These are phyloP conservation scores for Simmondsia chinensis DNA, from an alignment of 148 eudicot genomes.

Conservation along the genomic window DNA sequence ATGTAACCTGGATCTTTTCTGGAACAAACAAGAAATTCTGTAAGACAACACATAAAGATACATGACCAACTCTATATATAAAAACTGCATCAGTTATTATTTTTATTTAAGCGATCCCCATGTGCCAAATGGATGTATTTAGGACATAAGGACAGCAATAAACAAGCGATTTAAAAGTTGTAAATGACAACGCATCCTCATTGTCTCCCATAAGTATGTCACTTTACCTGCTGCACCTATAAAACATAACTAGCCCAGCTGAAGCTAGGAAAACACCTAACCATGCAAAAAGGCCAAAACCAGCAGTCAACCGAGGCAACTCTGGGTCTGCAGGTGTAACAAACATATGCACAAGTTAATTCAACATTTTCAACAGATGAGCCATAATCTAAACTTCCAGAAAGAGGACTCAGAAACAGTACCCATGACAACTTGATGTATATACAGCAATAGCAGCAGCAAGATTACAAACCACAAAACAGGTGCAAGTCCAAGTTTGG, in stretches of 20 bases:
- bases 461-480: conserved; percentile 66
- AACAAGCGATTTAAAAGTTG: too few relatives aligned
- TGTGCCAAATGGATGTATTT: too few relatives aligned
- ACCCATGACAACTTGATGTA: conserved; percentile 78
- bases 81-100: not conserved
- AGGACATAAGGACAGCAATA: too few relatives aligned
- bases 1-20: conserved; percentile 98
- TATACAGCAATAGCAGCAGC: conserved; percentile 60
- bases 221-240: conserved; percentile 95
- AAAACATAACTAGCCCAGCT: conserved; percentile 66
- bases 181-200: too few relatives aligned
- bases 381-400: not conserved
- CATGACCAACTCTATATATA: not conserved
- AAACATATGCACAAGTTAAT: too few relatives aligned
- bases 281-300: conserved; percentile 83
- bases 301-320: conserved; percentile 70
- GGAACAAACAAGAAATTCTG: conserved; percentile 20
- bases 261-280: conserved; percentile 69
- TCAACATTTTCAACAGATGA: not conserved
- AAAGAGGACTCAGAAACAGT: conserved; percentile 12
- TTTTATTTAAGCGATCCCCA: not conserved
- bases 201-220: too few relatives aligned
- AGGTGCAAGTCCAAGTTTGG: conserved; percentile 89
- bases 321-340: conserved; percentile 44
- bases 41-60: not conserved